Evolutionary conservation across 345 rosid genomes (phyloP).

Genomic region (Acer campestre): DNA sequence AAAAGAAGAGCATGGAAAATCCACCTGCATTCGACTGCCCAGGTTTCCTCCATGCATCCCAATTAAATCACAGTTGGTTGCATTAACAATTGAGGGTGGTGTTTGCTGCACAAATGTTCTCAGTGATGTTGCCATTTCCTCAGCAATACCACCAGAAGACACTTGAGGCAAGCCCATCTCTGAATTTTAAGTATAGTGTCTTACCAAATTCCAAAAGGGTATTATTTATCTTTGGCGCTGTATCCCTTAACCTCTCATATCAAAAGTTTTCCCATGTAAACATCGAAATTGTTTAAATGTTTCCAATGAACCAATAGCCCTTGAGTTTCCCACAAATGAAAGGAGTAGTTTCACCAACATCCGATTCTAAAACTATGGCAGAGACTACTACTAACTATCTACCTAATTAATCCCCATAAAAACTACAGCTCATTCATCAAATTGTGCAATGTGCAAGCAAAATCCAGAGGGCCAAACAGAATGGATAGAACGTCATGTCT

Average conservation of each 20-base stretch:
- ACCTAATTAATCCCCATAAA: conserved; percentile 42
- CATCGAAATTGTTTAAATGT: conserved; percentile 5
- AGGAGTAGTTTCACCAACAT: conserved; percentile 5
- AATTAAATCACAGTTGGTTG: conserved; percentile 42
- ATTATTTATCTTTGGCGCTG: conserved; percentile 1
- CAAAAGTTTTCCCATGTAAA: conserved; percentile 1
- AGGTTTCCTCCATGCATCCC: conserved; percentile 40
- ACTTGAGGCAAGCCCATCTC: conserved; percentile 71
- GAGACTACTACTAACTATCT: conserved; percentile 33
- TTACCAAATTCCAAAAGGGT: conserved; percentile 10
- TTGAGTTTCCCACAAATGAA: conserved; percentile 16
- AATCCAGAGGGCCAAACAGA: conserved; percentile 24
- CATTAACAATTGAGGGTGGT: conserved; percentile 29
- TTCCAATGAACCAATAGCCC: conserved; percentile 11
- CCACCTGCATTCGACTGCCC: conserved; percentile 33
- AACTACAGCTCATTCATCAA: conserved; percentile 22
- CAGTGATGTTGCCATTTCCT: conserved; percentile 38
- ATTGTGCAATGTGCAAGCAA: not conserved
- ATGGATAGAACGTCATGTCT: conserved; percentile 24
- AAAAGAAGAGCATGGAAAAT: conserved; percentile 36
- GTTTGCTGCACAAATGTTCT: conserved; percentile 44
- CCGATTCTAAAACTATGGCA: not conserved
- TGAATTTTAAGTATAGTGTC: conserved; percentile 6
- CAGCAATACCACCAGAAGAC: conserved; percentile 42
- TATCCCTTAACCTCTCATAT: conserved; percentile 11